These are phyloP conservation scores for Pythium sp. DNA, from an alignment of 352 stramenopile species.

Conservation along the genomic window DNA sequence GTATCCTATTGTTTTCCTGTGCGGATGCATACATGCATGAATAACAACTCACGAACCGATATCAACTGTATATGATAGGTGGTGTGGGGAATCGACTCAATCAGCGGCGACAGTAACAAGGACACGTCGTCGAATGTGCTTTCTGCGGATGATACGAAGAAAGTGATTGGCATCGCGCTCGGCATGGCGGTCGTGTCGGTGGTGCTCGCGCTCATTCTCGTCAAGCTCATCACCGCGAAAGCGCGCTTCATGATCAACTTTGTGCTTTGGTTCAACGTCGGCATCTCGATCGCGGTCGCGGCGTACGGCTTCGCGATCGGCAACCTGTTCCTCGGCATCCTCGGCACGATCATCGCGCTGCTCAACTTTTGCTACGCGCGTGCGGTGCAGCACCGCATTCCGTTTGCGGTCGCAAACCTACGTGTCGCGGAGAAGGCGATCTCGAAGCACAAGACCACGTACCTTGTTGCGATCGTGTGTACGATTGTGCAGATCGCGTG, in stretches of 20 bases:
- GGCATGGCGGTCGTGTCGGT: slow-evolving; percentile 60
- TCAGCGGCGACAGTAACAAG: slow-evolving; percentile 34
- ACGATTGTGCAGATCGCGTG: slow-evolving; percentile 89
- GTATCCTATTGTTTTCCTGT: not conserved
- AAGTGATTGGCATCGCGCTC: slow-evolving; percentile 48
- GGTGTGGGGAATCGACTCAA: slow-evolving; percentile 64
- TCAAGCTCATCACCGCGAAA: slow-evolving; percentile 81
- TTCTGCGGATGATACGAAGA: slow-evolving; percentile 55
- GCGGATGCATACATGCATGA: no score
- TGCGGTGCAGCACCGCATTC: slow-evolving; percentile 87
- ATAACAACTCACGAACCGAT: not conserved
- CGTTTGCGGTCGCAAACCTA: slow-evolving; percentile 93
- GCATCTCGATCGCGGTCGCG: slow-evolving; percentile 57
- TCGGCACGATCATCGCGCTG: slow-evolving; percentile 59
- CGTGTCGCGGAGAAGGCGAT: slow-evolving; percentile 86
- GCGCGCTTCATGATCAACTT: slow-evolving; percentile 84
- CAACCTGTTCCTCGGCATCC: slow-evolving; percentile 67
- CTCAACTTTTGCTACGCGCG: slow-evolving; percentile 86
- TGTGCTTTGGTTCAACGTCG: slow-evolving; percentile 86
- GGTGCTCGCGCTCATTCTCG: slow-evolving; percentile 54
- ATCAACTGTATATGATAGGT: slow-evolving; percentile 16
- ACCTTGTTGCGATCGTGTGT: slow-evolving; percentile 83
- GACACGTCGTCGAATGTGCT: slow-evolving; percentile 46
- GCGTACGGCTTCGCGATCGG: slow-evolving; percentile 66
- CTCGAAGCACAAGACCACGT: slow-evolving; percentile 86